These are phyloP conservation scores for Fragilaria radians DNA, from an alignment of 108 stramenopile species.

Conservation along the genomic window DNA sequence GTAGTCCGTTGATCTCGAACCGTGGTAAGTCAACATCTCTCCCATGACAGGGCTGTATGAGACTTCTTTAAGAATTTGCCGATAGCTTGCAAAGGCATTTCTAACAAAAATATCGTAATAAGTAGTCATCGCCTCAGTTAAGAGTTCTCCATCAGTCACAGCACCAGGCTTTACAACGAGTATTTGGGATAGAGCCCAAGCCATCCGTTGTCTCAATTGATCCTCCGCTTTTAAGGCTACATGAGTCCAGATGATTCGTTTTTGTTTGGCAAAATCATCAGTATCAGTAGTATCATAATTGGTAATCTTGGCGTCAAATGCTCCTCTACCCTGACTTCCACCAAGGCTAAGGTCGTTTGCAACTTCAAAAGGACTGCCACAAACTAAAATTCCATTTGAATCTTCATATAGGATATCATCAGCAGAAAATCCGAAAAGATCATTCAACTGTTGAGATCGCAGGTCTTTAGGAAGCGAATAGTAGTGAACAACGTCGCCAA, in stretches of 20 bases:
- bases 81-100: constrained; percentile 70
- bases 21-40: constrained; percentile 39
- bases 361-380: constrained; percentile 49
- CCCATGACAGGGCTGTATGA: constrained; percentile 50
- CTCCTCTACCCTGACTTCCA: constrained; percentile 13
- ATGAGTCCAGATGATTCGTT: constrained; percentile 42
- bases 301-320: neutral
- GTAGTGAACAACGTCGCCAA: neutral
- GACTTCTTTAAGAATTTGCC: constrained; percentile 53
- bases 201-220: constrained; percentile 71
- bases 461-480: neutral
- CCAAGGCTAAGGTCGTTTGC: constrained; percentile 34
- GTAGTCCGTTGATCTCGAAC: constrained; percentile 33
- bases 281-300: neutral
- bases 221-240: constrained; percentile 52
- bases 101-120: constrained; percentile 73
- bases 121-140: constrained; percentile 20
- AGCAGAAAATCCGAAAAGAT: neutral
- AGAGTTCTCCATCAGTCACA: neutral
- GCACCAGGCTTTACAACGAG: constrained; percentile 30
- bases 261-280: constrained; percentile 10
- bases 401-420: neutral
- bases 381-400: constrained; percentile 21
- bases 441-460: neutral
- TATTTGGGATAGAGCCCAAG: constrained; percentile 65